These are phyloP conservation scores for Theobroma grandiflorum DNA, from an alignment of 441 rosid species.

Conservation along the genomic window DNA sequence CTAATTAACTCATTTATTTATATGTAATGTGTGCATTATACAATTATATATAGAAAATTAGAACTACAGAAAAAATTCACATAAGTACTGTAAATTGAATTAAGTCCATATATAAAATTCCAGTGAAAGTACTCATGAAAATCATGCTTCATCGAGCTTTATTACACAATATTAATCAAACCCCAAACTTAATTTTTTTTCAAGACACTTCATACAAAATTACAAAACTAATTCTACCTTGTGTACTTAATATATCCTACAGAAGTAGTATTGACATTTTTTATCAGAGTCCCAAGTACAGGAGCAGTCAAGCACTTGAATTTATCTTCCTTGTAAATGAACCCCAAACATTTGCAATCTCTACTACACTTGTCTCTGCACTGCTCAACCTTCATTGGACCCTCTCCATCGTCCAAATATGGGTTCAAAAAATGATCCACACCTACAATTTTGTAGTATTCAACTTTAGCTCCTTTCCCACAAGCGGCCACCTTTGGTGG, in stretches of 20 bases:
- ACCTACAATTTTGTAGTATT: conserved; percentile 43
- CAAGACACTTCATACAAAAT: not conserved
- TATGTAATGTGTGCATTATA: no score
- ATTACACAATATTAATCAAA: no score
- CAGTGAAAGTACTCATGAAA: not conserved
- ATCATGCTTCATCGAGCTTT: not conserved
- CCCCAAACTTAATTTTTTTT: not conserved
- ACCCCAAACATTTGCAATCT: conserved; percentile 57
- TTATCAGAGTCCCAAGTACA: conserved; percentile 15
- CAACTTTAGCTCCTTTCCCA: conserved; percentile 24
- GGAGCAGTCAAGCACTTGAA: conserved; percentile 42
- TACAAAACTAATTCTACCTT: not conserved
- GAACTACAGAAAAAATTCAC: no score
- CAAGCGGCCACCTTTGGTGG: conserved; percentile 34
- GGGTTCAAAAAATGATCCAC: conserved; percentile 52
- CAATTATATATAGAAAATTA: no score
- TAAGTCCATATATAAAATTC: not conserved
- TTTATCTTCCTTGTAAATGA: conserved; percentile 42
- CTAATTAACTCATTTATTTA: not conserved
- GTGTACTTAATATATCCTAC: conserved; percentile 34
- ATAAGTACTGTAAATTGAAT: not conserved
- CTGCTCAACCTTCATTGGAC: conserved; percentile 34
- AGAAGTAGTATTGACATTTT: conserved; percentile 27
- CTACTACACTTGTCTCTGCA: conserved; percentile 40
- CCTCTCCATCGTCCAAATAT: conserved; percentile 38